phyloP scores from a whole-genome alignment of 2,329 filamentous ascomycete species.

The Xylariaceae sp. region DNA sequence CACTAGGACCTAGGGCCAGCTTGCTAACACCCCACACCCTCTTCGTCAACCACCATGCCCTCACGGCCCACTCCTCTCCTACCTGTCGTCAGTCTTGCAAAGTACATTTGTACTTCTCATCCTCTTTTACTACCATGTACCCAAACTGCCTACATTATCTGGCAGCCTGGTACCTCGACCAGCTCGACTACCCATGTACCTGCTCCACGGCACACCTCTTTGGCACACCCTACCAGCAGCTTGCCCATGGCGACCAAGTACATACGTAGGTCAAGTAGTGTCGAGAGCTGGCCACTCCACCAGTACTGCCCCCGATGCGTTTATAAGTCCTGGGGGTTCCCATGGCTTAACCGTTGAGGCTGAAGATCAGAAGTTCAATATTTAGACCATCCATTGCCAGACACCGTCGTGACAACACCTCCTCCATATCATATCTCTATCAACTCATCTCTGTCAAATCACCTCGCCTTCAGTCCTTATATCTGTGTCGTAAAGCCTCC shows the following conservation, averaged over 20 bases:
- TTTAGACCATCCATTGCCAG: conserved; percentile 15
- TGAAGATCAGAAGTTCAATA: conserved; percentile 24
- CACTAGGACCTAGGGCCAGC: background rate
- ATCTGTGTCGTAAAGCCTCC: conserved; percentile 13
- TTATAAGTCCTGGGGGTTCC: conserved; percentile 24
- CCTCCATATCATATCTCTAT: conserved; percentile 14
- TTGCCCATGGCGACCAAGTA: background rate
- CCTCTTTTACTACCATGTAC: too few relatives aligned
- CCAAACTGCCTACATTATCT: background rate
- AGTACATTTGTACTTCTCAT: too few relatives aligned
- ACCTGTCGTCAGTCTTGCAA: too few relatives aligned
- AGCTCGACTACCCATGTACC: background rate
- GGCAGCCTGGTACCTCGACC: background rate
- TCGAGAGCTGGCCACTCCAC: background rate
- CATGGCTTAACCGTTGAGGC: conserved; percentile 23
- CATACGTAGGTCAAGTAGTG: background rate
- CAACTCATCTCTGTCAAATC: conserved; percentile 14
- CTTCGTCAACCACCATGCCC: background rate
- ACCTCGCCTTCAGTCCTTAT: conserved; percentile 14
- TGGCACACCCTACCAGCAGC: background rate
- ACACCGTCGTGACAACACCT: conserved; percentile 18
- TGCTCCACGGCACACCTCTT: background rate
- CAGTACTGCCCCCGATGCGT: conserved; percentile 15
- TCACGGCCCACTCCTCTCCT: too few relatives aligned
- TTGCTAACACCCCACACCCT: background rate